Conservation (phyloP, 2,329 filamentous ascomycete species). For the Curvularia sp. region DNA sequence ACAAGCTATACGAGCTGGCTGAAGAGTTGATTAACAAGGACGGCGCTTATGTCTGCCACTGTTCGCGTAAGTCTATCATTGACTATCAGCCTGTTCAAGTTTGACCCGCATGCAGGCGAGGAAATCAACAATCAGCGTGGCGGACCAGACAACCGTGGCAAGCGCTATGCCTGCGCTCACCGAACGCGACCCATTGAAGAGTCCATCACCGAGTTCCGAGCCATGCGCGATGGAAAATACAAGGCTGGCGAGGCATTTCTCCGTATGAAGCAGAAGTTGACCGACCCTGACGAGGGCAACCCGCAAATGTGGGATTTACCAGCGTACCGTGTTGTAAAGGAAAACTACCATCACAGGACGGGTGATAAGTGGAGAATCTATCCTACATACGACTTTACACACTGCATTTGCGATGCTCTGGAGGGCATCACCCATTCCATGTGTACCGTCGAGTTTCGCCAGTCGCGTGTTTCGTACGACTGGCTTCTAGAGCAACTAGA, state of each 20-base stretch:
- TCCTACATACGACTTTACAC: slow-evolving; percentile 91
- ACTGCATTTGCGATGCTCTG: slow-evolving; percentile 90
- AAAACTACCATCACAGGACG: slow-evolving; percentile 77
- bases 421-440: slow-evolving; percentile 91
- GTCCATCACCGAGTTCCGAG: slow-evolving; percentile 82
- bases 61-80: slow-evolving; percentile 59
- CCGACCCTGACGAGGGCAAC: slow-evolving; percentile 71
- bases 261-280: slow-evolving; percentile 87
- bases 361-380: slow-evolving; percentile 89
- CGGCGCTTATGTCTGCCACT: slow-evolving; percentile 84
- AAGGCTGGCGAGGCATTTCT: slow-evolving; percentile 82
- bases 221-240: slow-evolving; percentile 92
- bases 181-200: slow-evolving; percentile 76
- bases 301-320: slow-evolving; percentile 97
- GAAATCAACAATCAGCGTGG: slow-evolving; percentile 89
- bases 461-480: slow-evolving; percentile 86
- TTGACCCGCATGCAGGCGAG: slow-evolving; percentile 60
- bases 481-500: slow-evolving; percentile 83
- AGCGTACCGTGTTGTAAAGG: slow-evolving; percentile 83
- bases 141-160: slow-evolving; percentile 70
- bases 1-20: slow-evolving; percentile 84
- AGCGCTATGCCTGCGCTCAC: slow-evolving; percentile 81
- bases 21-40: slow-evolving; percentile 79
- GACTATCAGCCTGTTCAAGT: accelerated
- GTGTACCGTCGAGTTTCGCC: slow-evolving; percentile 91